Evolutionary conservation across 495 filamentous ascomycete species (phyloP).

Genomic region (Cladorrhinum samala): DNA sequence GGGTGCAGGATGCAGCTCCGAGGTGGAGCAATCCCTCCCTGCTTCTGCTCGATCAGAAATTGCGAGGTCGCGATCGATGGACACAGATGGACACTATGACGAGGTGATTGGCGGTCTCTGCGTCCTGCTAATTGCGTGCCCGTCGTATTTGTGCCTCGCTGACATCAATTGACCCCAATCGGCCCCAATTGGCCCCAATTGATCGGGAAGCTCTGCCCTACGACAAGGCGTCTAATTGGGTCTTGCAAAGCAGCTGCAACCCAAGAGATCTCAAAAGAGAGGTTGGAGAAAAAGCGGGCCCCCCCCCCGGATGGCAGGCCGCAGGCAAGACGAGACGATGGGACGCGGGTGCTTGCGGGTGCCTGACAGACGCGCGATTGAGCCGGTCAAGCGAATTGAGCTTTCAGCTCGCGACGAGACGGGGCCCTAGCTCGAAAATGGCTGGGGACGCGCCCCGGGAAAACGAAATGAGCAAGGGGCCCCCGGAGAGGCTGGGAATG

Average conservation of each 20-base stretch:
- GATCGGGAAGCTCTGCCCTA: not conserved
- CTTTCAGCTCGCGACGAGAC: slow-evolving; percentile 27
- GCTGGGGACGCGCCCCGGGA: slow-evolving; percentile 20
- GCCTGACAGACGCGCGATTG: not conserved
- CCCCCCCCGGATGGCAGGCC: too few species aligned
- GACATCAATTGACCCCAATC: not conserved
- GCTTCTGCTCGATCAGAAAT: slow-evolving; percentile 2
- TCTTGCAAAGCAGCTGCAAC: not conserved
- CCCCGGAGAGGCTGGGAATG: slow-evolving; percentile 8
- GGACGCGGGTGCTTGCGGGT: too few species aligned
- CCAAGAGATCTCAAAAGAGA: not conserved
- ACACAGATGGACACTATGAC: too few species aligned
- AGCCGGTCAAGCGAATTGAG: not conserved
- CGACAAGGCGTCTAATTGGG: not conserved
- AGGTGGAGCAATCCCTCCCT: not conserved
- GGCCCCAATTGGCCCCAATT: too few species aligned
- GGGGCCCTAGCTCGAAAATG: slow-evolving; percentile 24
- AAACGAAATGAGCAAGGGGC: slow-evolving; percentile 13
- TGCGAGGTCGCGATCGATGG: slow-evolving; percentile 3
- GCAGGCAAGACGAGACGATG: too few species aligned
- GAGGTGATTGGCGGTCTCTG: not conserved
- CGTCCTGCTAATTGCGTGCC: too few species aligned
- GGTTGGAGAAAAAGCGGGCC: too few species aligned
- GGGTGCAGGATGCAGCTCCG: not conserved
- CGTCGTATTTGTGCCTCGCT: too few species aligned